phyloP scores from a whole-genome alignment of 306 rosid genomes.

The Herpetospermum pedunculosum region DNA sequence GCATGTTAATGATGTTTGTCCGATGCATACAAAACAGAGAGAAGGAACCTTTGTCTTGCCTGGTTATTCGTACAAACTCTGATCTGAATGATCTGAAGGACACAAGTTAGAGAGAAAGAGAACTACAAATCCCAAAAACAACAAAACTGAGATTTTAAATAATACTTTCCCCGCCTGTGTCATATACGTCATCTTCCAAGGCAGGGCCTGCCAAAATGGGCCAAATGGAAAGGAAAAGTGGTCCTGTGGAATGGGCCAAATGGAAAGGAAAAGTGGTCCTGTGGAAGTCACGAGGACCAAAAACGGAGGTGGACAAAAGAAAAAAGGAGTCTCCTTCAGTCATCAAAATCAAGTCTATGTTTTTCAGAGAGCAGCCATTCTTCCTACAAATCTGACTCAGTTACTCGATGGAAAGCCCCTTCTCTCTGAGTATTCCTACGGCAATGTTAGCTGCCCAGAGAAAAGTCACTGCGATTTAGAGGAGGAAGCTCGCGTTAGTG shows the following conservation, averaged over 20 bases:
- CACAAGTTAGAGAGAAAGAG: neutral
- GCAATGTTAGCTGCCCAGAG: neutral
- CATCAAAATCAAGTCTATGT: neutral
- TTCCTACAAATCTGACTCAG: neutral
- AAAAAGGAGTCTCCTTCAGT: neutral
- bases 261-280: neutral
- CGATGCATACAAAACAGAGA: neutral
- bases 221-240: neutral
- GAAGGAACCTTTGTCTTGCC: neutral
- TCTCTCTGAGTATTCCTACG: neutral
- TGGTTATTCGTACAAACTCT: neutral
- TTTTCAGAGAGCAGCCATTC: neutral
- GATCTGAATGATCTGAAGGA: neutral
- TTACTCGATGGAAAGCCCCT: neutral
- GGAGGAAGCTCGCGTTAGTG: neutral
- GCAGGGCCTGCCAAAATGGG: neutral
- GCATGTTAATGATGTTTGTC: neutral
- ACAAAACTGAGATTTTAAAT: neutral
- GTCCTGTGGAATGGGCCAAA: neutral
- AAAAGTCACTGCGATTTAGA: neutral
- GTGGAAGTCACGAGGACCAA: neutral
- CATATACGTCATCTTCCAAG: neutral
- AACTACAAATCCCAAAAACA: neutral
- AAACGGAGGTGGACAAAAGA: neutral
- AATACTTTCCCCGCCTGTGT: neutral